Evolutionary conservation across 2,329 filamentous ascomycete species (phyloP), one percentile per base, ranked within the genome.

Genomic region (Claviceps arundinis): DNA sequence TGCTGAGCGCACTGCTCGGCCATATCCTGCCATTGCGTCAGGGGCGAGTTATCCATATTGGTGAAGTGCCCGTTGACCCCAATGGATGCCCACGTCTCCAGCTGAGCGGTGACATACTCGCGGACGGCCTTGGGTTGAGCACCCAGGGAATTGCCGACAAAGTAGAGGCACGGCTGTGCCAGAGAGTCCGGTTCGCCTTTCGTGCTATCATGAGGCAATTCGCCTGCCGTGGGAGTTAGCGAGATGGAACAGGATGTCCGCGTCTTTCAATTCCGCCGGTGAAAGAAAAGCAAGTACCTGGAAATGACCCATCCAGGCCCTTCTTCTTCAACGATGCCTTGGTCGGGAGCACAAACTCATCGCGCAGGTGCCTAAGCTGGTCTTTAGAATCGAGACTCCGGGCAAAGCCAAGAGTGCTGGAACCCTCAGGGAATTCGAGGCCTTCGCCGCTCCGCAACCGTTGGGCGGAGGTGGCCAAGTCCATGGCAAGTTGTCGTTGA

Each of bases 71-170:
- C 89, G 42, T 85, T 82, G 22, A 95, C 89, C 17, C 85, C 89
- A 57, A 93, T 85, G 0, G 82, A 84, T 0, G 84, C 84, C 89
- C 90, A 95, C 3, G 87, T 89, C 56, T 85, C 78, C 1, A 95
- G 76, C 58, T 94, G 89, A 5, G 81, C 77, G 46, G 82, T 73
- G 56, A 95, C 70, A 56, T 87, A 82, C 16, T 75, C 70, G 17
- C 77, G 73, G 0, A 84, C 82, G 14, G 77, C 77, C 56, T 78
- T 81, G 45, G 90, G 89, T 65, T 95, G 89, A 4, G 91, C 78
- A 40, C 89, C 89, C 1, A 95, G 77, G 0, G 89, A 95, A 70
- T 95, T 95, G 52, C 90, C 90, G 58, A 89, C 91, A 56, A 96
- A 82, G 67, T 95, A 96, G 54, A 88, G 83, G 54, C 66, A 65